A percentile compares a stretch with the other conserved stretches of the same genome.
Evolutionary conservation across 73 alveolate species (phyloP).

Genomic region (Paramecium caudatum): DNA sequence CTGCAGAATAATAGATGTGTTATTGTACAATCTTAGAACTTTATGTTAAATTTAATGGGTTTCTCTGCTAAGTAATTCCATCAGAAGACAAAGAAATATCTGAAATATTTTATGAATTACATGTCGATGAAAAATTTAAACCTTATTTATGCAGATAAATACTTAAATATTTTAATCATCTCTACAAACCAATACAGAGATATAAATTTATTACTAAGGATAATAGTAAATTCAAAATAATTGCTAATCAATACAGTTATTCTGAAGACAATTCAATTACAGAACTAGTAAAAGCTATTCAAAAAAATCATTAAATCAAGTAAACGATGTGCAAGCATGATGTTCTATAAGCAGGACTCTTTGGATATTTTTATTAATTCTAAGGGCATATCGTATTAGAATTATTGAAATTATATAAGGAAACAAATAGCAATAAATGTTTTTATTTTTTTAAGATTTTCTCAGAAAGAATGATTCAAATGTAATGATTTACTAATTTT

Average conservation of each 20-base stretch:
- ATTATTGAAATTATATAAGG: neutral
- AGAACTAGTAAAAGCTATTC: too few relatives aligned
- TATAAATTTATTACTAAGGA: neutral
- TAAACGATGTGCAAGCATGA: too few relatives aligned
- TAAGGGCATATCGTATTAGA: neutral
- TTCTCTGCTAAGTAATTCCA: neutral
- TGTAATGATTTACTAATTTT: neutral
- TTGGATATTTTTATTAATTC: neutral
- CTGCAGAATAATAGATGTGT: neutral
- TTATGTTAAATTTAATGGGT: neutral
- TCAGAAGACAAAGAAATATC: neutral
- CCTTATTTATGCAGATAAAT: neutral
- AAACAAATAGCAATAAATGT: neutral
- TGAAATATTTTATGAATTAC: slow-evolving; percentile 16
- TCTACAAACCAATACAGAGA: neutral
- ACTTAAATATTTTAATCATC: neutral
- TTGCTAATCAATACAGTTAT: too few relatives aligned
- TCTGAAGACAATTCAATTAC: too few relatives aligned
- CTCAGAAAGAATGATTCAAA: neutral
- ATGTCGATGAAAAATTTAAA: slow-evolving; percentile 21
- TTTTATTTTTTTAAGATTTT: neutral
- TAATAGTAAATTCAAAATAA: neutral
- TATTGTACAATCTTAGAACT: neutral
- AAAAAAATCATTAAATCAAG: too few relatives aligned
- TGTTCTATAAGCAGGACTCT: neutral